These are phyloP conservation scores for Lyophyllum atratum DNA, from an alignment of 768 basidiomycete genomes.

Conservation along the genomic window DNA sequence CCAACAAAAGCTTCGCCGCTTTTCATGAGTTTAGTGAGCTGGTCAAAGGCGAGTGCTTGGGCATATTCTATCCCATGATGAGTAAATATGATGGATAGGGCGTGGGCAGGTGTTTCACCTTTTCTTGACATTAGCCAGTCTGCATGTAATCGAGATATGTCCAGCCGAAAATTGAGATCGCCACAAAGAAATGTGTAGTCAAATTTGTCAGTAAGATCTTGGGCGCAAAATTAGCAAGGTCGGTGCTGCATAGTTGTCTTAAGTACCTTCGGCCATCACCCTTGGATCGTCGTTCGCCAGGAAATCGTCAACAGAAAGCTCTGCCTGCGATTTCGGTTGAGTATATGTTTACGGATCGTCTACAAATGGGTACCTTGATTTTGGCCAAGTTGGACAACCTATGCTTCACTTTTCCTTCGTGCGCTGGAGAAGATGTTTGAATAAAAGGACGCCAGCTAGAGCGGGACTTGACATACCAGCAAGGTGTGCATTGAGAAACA, in stretches of 20 bases:
- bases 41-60: constrained; percentile 90
- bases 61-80: constrained; percentile 58
- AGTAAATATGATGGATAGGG: not conserved
- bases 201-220: constrained; percentile 85
- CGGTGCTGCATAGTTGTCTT: not conserved
- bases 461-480: constrained; percentile 53
- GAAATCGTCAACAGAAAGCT: constrained; percentile 80
- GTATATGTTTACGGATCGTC: not conserved
- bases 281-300: constrained; percentile 65
- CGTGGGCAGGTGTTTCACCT: constrained; percentile 40
- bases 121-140: constrained; percentile 90
- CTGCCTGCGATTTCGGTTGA: constrained; percentile 46
- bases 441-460: not conserved
- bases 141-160: constrained; percentile 87
- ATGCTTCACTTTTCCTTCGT: constrained; percentile 73
- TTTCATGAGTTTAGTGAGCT: constrained; percentile 77
- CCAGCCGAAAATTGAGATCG: constrained; percentile 89
- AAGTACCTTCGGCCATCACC: constrained; percentile 66
- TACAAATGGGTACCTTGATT: constrained; percentile 65
- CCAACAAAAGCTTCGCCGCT: constrained; percentile 70
- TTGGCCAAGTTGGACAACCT: constrained; percentile 86
- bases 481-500: constrained; percentile 91
- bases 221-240: not conserved
- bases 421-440: constrained; percentile 49
- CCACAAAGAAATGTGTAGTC: constrained; percentile 90